Conservation (phyloP, 2,329 filamentous ascomycete species). For the Teratosphaeria epicoccoides region DNA sequence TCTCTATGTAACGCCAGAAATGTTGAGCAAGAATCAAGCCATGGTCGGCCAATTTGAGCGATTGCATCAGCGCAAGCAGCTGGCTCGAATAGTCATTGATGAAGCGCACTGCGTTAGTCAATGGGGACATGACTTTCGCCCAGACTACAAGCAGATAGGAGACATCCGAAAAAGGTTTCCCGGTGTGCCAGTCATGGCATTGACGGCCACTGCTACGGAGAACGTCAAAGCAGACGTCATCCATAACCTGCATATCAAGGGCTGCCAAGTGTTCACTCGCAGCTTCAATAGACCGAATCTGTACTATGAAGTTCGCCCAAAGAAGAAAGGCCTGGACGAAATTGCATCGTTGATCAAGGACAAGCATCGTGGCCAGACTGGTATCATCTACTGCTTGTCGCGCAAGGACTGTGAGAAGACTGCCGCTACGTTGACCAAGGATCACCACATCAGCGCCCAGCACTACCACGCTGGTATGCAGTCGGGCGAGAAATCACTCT, state of each 20-base stretch:
- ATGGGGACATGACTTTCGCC: conserved; percentile 97
- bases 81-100: conserved; percentile 90
- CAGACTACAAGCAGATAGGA: conserved; percentile 84
- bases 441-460: conserved; percentile 58
- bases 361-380: conserved; percentile 61
- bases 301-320: conserved; percentile 76
- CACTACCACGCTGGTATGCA: conserved; percentile 81
- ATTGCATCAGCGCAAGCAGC: conserved; percentile 58
- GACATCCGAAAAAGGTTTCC: conserved; percentile 61
- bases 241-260: conserved; percentile 73
- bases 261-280: conserved; percentile 71
- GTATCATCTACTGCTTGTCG: conserved; percentile 89
- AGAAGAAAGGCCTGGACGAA: conserved; percentile 42
- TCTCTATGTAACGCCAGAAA: conserved; percentile 92
- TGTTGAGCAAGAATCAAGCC: conserved; percentile 70
- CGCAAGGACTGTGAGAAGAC: conserved; percentile 72
- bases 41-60: conserved; percentile 56
- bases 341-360: conserved; percentile 58
- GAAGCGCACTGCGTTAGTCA: conserved; percentile 99
- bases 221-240: conserved; percentile 89
- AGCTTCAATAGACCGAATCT: conserved; percentile 97
- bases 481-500: conserved; percentile 52
- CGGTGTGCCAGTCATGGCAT: conserved; percentile 78
- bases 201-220: conserved; percentile 89
- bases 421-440: conserved; percentile 53